Base-by-base conservation (phyloP, 768 basidiomycete species). In the Cystobasidium ongulense region DNA sequence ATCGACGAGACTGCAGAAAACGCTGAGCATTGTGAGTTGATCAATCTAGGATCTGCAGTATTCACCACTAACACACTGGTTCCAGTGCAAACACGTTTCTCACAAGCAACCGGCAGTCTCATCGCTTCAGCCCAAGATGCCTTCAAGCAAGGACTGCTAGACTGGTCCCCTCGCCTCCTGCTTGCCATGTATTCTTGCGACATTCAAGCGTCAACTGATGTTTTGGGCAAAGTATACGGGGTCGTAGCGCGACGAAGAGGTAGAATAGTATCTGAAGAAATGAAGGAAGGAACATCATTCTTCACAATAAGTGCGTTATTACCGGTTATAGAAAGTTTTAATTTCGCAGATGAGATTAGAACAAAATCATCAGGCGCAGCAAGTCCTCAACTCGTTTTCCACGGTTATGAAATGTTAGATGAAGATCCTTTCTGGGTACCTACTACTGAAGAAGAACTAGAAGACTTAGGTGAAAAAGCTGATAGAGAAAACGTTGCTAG, bases 131-230 rank as follows among this genome's bases (percentile, higher is more conserved):
- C 91, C 46, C 87, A 89, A 80, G 96, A 99, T 77, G 88, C 91
- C 0, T 98, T 93, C 80, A 86, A 90, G 74, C 89, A 88, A 76
- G 93, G 90, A 0, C 80, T 99, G 72, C 83, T 98, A 54, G 96
- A 98, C 81, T 99, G 96, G 96, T 97, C 94, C 1, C 96, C 96
- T 17, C 85, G 96, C 72, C 85, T 99, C 77, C 91, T 94, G 88
- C 83, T 99, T 77, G 96, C 96, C 0, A 98, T 98, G 92, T 99
- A 99, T 81, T 89, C 90, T 15, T 99, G 95, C 81, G 94, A 98
- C 79, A 98, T 99, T 67, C 96, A 97, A 82, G 91, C 94, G 0
- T 93, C 95, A 18, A 91, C 92, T 79, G 96, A 99, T 75, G 96
- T 98, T 0, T 85, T 99, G 63, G 96, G 96, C 1, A 98, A 95